Conservation (phyloP, 2,329 filamentous ascomycete species). For the Amesomyces nigricolor region DNA sequence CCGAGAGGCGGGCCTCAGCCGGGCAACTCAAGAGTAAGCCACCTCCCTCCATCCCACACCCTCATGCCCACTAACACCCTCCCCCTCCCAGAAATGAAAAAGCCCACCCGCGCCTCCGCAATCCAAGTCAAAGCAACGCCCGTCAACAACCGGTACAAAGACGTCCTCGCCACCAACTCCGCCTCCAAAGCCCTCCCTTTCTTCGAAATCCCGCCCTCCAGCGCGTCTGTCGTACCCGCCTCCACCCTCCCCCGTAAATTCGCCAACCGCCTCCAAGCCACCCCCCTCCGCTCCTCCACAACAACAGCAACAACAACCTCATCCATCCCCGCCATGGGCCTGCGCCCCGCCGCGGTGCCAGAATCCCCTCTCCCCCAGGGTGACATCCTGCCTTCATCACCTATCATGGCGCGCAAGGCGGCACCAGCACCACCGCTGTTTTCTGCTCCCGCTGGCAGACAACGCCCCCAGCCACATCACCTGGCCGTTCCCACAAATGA, state of each 20-base stretch:
- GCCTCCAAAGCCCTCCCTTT: slow-evolving; percentile 29
- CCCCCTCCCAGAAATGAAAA: slow-evolving; percentile 44
- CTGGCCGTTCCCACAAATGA: neutral
- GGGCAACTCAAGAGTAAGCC: slow-evolving; percentile 46
- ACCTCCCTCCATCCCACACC: neutral
- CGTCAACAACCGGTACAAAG: slow-evolving; percentile 48
- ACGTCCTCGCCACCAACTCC: slow-evolving; percentile 38
- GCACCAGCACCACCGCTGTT: neutral
- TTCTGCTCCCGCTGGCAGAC: neutral
- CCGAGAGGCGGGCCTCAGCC: slow-evolving; percentile 53
- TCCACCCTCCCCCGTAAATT: slow-evolving; percentile 26
- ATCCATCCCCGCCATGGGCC: neutral
- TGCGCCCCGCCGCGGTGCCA: neutral
- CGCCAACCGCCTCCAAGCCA: slow-evolving; percentile 23
- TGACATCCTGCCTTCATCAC: slow-evolving; percentile 19
- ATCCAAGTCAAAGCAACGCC: slow-evolving; percentile 55
- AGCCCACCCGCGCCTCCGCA: slow-evolving; percentile 38
- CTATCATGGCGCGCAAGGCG: slow-evolving; percentile 22
- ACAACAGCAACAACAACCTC: neutral
- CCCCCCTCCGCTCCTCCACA: slow-evolving; percentile 19
- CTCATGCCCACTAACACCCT: slow-evolving; percentile 20
- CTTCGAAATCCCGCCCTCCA: slow-evolving; percentile 34
- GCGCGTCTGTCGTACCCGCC: slow-evolving; percentile 26
- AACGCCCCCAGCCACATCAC: neutral
- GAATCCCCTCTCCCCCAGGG: neutral